A percentile compares a stretch with the other conserved stretches of the same genome.
These are phyloP conservation scores for Sinapis alba DNA, from an alignment of 441 rosid genomes.

Conservation along the genomic window DNA sequence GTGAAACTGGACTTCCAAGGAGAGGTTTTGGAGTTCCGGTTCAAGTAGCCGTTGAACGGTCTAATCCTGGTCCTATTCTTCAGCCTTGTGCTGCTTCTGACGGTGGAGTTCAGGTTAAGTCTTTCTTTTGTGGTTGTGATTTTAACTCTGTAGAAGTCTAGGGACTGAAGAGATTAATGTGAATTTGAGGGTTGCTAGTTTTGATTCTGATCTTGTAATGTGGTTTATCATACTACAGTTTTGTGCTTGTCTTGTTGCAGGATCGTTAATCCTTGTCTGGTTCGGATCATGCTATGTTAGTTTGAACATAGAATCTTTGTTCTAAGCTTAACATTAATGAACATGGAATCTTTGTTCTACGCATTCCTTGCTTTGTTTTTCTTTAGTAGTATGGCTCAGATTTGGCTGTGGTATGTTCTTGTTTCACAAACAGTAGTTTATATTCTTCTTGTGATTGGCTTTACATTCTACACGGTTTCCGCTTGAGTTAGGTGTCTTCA, in stretches of 20 bases:
- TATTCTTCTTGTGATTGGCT: background rate
- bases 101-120: conserved; percentile 81
- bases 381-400: background rate
- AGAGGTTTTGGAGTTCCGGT: conserved; percentile 80
- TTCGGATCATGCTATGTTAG: background rate
- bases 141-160: background rate
- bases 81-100: conserved; percentile 60
- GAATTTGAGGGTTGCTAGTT: background rate
- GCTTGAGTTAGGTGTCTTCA: background rate
- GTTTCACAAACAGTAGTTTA: background rate
- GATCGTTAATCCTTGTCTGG: conserved; percentile 1
- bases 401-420: background rate
- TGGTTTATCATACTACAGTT: background rate
- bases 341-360: background rate
- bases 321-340: background rate
- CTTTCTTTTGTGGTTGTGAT: background rate
- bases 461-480: background rate
- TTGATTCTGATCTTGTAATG: conserved; percentile 2
- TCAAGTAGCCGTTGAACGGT: conserved; percentile 68
- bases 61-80: conserved; percentile 57
- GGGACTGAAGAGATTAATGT: background rate
- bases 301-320: too few species aligned
- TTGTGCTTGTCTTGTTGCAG: conserved; percentile 14
- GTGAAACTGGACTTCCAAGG: conserved; percentile 67
- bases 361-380: background rate